phyloP scores from a whole-genome alignment of 805 yeast species.

The Ogataea polymorpha region DNA sequence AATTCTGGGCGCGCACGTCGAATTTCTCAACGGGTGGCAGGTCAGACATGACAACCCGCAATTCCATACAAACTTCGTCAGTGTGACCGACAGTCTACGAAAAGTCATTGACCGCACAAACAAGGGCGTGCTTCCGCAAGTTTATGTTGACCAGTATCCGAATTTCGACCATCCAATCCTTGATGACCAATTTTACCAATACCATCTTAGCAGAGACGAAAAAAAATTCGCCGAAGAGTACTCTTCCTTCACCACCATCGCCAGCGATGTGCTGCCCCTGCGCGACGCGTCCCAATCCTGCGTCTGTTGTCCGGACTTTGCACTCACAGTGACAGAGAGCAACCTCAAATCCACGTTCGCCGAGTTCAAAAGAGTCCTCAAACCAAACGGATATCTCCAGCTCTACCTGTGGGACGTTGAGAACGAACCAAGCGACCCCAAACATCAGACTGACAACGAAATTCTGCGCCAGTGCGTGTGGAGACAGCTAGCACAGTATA shows the following conservation, averaged over 20 bases:
- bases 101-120: conserved; percentile 24
- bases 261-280: conserved; percentile 28
- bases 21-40: conserved; percentile 35
- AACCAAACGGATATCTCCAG: conserved; percentile 31
- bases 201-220: conserved; percentile 24
- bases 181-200: conserved; percentile 19
- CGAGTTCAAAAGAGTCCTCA: conserved; percentile 32
- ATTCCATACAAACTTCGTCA: conserved; percentile 28
- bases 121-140: conserved; percentile 23
- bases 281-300: conserved; percentile 27
- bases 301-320: conserved; percentile 28
- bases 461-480: conserved; percentile 21
- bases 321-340: conserved; percentile 15
- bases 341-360: conserved; percentile 21
- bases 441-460: conserved; percentile 15
- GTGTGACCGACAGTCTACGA: conserved; percentile 22
- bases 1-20: conserved; percentile 27
- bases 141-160: conserved; percentile 18
- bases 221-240: conserved; percentile 25
- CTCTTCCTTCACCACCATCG: conserved; percentile 32
- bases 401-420: conserved; percentile 30
- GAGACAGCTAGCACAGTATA: conserved; percentile 19
- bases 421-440: conserved; percentile 1
- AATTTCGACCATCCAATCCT: conserved; percentile 22
- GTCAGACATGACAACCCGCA: conserved; percentile 28